phyloP scores from a whole-genome alignment of 2,329 filamentous ascomycete genomes.

The Juglanconis juglandina region DNA sequence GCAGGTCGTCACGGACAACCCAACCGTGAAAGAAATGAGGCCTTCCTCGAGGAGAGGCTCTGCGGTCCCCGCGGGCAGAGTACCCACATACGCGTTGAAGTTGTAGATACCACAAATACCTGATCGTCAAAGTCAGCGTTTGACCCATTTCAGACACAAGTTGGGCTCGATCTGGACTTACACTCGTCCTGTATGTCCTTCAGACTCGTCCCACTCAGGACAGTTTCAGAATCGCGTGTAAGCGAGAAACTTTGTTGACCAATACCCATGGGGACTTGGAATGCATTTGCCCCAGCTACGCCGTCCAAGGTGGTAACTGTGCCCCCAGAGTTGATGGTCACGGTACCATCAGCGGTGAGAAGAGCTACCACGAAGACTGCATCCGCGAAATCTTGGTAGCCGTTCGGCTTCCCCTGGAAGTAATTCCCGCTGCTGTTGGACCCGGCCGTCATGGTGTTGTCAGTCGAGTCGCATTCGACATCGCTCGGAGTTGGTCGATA shows the following conservation, averaged over 20 bases:
- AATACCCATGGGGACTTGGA: slow-evolving; percentile 43
- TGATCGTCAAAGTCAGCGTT: background rate
- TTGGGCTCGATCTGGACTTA: background rate
- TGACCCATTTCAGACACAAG: background rate
- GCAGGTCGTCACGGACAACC: slow-evolving; percentile 29
- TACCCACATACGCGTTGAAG: slow-evolving; percentile 56
- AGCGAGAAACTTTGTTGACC: slow-evolving; percentile 47
- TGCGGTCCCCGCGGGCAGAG: slow-evolving; percentile 36
- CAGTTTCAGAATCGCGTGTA: slow-evolving; percentile 35
- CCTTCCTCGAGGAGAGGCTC: slow-evolving; percentile 36
- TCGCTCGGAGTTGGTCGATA: slow-evolving; percentile 47
- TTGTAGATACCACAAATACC: slow-evolving; percentile 51
- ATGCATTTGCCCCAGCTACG: slow-evolving; percentile 42
- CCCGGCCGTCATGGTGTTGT: slow-evolving; percentile 44
- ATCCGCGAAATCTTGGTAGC: slow-evolving; percentile 47
- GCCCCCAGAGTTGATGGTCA: slow-evolving; percentile 44
- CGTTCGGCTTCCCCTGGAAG: slow-evolving; percentile 48
- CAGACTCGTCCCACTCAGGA: slow-evolving; percentile 44
- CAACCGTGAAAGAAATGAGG: slow-evolving; percentile 25
- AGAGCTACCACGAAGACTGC: slow-evolving; percentile 51
- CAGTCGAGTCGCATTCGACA: slow-evolving; percentile 48
- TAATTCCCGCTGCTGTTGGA: slow-evolving; percentile 48
- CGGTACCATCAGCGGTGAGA: slow-evolving; percentile 40
- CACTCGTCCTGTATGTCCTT: slow-evolving; percentile 48
- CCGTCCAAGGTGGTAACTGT: slow-evolving; percentile 41